Evolutionary conservation across 2,329 filamentous ascomycete genomes (phyloP).

Genomic region (Colletotrichum orbiculare): DNA sequence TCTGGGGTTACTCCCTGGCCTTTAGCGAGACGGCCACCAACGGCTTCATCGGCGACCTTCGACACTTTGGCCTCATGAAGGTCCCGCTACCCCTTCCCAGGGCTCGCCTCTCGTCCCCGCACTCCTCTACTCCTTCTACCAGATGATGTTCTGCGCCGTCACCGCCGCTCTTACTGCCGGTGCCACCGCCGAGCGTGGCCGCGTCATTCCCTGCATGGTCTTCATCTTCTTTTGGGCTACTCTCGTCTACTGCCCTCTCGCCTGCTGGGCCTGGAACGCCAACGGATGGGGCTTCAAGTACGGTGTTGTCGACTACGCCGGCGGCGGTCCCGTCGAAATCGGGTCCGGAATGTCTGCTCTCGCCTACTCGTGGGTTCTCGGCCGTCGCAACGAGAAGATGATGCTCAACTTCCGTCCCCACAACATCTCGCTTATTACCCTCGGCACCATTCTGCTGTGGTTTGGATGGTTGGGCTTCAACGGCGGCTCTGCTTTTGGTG

Average conservation of each 20-base stretch:
- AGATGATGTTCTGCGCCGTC: slow-evolving; percentile 96
- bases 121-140: slow-evolving; percentile 91
- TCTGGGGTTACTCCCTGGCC: slow-evolving; percentile 97
- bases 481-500: slow-evolving; percentile 92
- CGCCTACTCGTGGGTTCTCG: slow-evolving; percentile 95
- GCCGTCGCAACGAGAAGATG: slow-evolving; percentile 97
- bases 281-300: slow-evolving; percentile 94
- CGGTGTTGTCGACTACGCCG: slow-evolving; percentile 95
- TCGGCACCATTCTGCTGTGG: slow-evolving; percentile 96
- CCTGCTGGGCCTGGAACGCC: slow-evolving; percentile 95
- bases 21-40: slow-evolving; percentile 86
- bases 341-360: slow-evolving; percentile 91
- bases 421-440: slow-evolving; percentile 96
- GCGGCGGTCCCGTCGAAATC: slow-evolving; percentile 97
- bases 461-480: slow-evolving; percentile 99
- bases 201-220: slow-evolving; percentile 91
- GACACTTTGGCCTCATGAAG: slow-evolving; percentile 89
- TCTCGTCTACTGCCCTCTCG: slow-evolving; percentile 94
- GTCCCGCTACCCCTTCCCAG: slow-evolving; percentile 83
- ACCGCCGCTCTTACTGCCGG: slow-evolving; percentile 93
- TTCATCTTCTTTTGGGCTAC: slow-evolving; percentile 98
- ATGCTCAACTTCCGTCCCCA: slow-evolving; percentile 99
- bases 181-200: slow-evolving; percentile 92
- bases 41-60: slow-evolving; percentile 90
- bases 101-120: slow-evolving; percentile 90